These are phyloP conservation scores for Hypoxylon sp. DNA, from an alignment of 2,329 filamentous ascomycete genomes.

Conservation along the genomic window DNA sequence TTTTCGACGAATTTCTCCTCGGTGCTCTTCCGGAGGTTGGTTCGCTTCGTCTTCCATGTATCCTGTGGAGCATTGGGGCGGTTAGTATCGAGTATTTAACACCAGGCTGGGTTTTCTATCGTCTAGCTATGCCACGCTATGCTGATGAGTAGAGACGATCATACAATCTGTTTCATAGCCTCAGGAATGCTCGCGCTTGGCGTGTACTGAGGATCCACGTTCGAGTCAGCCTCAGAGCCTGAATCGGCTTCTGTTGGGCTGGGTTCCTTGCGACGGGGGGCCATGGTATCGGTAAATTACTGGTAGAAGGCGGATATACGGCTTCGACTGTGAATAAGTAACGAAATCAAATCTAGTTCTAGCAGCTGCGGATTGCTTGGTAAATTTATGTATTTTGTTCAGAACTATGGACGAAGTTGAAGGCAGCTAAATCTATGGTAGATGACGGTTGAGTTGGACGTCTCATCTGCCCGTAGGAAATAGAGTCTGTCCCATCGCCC, in stretches of 20 bases:
- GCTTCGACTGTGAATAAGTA: not conserved
- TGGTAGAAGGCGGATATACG: not conserved
- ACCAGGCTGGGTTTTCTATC: not conserved
- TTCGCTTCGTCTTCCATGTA: constrained; percentile 41
- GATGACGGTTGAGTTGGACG: not conserved
- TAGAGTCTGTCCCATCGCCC: not conserved
- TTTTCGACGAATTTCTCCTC: constrained; percentile 33
- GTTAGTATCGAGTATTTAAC: constrained; percentile 27
- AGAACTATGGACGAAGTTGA: not conserved
- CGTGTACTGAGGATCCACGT: constrained; percentile 12
- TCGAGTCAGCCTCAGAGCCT: constrained; percentile 24
- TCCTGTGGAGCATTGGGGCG: constrained; percentile 34
- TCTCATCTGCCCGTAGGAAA: not conserved
- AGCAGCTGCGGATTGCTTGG: not conserved
- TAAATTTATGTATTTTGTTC: not conserved
- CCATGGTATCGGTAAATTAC: constrained; percentile 14
- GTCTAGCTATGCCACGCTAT: not conserved
- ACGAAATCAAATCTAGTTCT: not conserved
- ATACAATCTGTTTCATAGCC: constrained; percentile 47
- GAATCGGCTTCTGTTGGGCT: constrained; percentile 33
- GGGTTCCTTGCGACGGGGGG: constrained; percentile 28
- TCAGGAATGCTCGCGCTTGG: constrained; percentile 29
- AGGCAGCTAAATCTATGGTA: not conserved
- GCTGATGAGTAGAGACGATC: constrained; percentile 9
- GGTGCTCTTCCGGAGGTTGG: constrained; percentile 38